Evolutionary conservation across 345 rosid genomes (phyloP), one percentile per base, ranked within the genome.

Genomic region (Orychophragmus violaceus): DNA sequence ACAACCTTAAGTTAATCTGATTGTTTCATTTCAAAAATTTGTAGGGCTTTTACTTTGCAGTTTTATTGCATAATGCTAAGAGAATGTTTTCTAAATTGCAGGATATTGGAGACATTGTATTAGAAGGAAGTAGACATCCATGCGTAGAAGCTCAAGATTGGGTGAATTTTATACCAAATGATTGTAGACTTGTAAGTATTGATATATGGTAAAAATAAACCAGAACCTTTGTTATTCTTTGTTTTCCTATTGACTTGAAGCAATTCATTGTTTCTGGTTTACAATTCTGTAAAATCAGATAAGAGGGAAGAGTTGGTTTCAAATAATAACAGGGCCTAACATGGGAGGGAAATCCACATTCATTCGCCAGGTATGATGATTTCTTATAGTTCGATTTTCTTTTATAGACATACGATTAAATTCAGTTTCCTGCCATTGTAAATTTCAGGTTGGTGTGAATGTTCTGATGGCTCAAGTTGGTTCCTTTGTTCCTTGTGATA

Each of bases 261-360:
- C 54, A 61, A 54, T 48, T 44, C 17, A 48, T 50, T 57, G 29
- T 62, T 77, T 62, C 41, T 52, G 22, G 55, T 60, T 62, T 73
- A 8, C 32, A 54, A 45, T 70, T 77, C 36, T 71, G 28, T 36
- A 64, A 44, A 64, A 69, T 63, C 89, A 94, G 99, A 75, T 83
- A 63, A 82, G 97, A 66, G 95, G 85, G 46, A 80, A 82, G 79
- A 90, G 96, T 77, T 94, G 99, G 97, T 94, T 90, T 78, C 99
- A 90, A 74, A 94, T 94, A 72, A 82, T 94, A 65, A 94, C 97
- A 17, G 99, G 99, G 71, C 97, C 99, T 62, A 94, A 94, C 77
- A 94, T 94, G 99, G 99, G 99, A 59, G 97, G 99, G 49, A 94
- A 94, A 79, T 94, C 99, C 63, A 94, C 99, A 70, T 94, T 77